Conservation (phyloP, 169 alveolate genomes). For the Plasmodium inui region DNA sequence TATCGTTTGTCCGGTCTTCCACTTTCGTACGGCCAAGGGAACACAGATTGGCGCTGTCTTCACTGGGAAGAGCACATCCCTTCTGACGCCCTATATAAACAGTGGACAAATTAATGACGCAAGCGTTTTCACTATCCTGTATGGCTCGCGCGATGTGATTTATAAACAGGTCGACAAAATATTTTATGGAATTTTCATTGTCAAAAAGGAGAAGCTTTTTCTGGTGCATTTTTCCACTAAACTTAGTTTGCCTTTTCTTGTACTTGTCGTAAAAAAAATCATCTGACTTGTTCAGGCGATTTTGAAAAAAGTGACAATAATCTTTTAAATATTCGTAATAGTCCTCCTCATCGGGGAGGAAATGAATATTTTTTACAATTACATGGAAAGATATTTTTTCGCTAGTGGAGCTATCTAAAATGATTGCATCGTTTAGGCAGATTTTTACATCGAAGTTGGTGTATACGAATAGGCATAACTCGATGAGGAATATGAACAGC, state of each 20-base stretch:
- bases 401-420: slow-evolving; percentile 70
- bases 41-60: background rate
- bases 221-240: background rate
- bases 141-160: slow-evolving; percentile 4
- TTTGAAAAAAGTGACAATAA: slow-evolving; percentile 52
- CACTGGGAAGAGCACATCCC: background rate
- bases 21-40: background rate
- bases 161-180: slow-evolving; percentile 71
- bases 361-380: slow-evolving; percentile 71
- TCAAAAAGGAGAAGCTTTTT: slow-evolving; percentile 44
- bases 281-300: background rate
- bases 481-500: slow-evolving; percentile 56
- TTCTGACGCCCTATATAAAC: slow-evolving; percentile 11
- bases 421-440: slow-evolving; percentile 50
- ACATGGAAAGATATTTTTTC: slow-evolving; percentile 72
- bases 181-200: slow-evolving; percentile 48
- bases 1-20: background rate
- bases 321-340: slow-evolving; percentile 70
- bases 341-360: slow-evolving; percentile 6
- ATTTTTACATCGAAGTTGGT: slow-evolving; percentile 38
- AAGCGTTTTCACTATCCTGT: slow-evolving; percentile 22
- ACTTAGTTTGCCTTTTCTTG: slow-evolving; percentile 44
- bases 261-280: slow-evolving; percentile 52
- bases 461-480: slow-evolving; percentile 53
- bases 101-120: slow-evolving; percentile 19